Base-by-base conservation (phyloP, 306 rosid species). In the Rosa chinensis region DNA sequence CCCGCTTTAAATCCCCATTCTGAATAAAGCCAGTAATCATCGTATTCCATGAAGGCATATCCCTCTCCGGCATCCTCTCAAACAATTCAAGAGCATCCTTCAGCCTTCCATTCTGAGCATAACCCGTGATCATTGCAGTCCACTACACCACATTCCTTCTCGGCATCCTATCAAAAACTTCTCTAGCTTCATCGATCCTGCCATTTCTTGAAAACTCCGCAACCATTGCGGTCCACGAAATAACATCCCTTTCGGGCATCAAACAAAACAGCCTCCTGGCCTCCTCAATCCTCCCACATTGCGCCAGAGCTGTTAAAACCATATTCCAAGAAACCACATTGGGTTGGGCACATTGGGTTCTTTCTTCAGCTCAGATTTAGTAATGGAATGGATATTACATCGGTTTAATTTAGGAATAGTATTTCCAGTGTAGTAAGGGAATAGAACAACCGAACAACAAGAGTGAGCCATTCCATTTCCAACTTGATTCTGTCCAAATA, bases 241-340 rank as follows among this genome's bases (percentile, higher is more conserved):
- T 81, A 64, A 88, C 87, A 78, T 85, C 86, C 74, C 85, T 83
- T 28, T 83, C 84, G 0, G 74, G 82, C 89, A 88, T 88, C 80
- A 5, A 9, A 53, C 81, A 66, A 70, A 88, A 88, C 37, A 83
- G 82, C 77, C 25, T 77, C 59, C 16, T 32, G 7, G 87, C 91
- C 71, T 83, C 85, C 40, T 80, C 87, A 10, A 85, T 77, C 56
- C 89, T 85, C 76, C 78, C 81, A 4, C 74, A 21, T 70, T 72
- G 84, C 0, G 63, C 77, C 70, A 88, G 23, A 17, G 80, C 91
- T 0, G 84, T 79, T 63, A 88, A 72, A 18, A 83, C 25, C 6
- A 84, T 85, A 25, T 88, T 88, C 91, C 91, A 88, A 10, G 90
- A 78, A 76, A 85, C 88, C 44, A 80, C 84, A 76, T 87, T 87